Percentiles rank a stretch among this genome's conserved stretches.
Evolutionary conservation across 2,329 filamentous ascomycete species (phyloP).

Genomic region (Paecilomyces sp.): DNA sequence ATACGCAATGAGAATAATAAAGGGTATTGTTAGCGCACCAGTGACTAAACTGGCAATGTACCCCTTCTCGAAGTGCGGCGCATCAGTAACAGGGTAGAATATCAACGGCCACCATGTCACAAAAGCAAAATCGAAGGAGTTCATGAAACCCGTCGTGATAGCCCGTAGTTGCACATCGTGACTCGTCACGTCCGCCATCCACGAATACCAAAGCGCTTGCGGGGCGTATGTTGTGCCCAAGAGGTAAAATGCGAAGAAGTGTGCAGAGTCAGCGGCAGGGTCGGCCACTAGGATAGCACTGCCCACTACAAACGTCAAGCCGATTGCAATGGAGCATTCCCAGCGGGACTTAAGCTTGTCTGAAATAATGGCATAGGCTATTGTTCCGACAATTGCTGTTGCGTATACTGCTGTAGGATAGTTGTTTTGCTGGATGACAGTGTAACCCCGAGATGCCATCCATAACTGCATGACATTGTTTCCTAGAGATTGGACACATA

Average conservation of each 20-base stretch:
- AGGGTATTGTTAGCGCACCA: conserved; percentile 28
- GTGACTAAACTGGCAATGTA: conserved; percentile 36
- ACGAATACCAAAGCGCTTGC: conserved; percentile 42
- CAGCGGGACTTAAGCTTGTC: conserved; percentile 38
- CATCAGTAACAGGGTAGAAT: conserved; percentile 36
- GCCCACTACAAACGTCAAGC: conserved; percentile 36
- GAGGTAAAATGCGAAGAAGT: conserved; percentile 40
- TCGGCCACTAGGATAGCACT: conserved; percentile 31
- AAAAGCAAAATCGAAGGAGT: conserved; percentile 38
- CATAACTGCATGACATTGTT: conserved; percentile 42
- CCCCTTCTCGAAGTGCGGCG: conserved; percentile 31
- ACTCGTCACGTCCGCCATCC: conserved; percentile 37
- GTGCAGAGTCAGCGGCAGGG: conserved; percentile 24
- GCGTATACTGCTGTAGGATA: conserved; percentile 39
- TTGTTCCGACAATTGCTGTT: conserved; percentile 35
- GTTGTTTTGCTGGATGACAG: conserved; percentile 38
- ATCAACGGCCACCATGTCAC: conserved; percentile 37
- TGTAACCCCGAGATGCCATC: conserved; percentile 40
- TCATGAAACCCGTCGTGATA: conserved; percentile 40
- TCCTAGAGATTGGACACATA: conserved; percentile 35
- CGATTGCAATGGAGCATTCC: conserved; percentile 38
- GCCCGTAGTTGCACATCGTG: conserved; percentile 35
- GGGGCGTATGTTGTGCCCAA: conserved; percentile 41
- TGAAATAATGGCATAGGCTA: conserved; percentile 35
- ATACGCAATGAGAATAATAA: conserved; percentile 30